phyloP scores from a whole-genome alignment of 148 eudicot genomes.

The Euryodendron excelsum region DNA sequence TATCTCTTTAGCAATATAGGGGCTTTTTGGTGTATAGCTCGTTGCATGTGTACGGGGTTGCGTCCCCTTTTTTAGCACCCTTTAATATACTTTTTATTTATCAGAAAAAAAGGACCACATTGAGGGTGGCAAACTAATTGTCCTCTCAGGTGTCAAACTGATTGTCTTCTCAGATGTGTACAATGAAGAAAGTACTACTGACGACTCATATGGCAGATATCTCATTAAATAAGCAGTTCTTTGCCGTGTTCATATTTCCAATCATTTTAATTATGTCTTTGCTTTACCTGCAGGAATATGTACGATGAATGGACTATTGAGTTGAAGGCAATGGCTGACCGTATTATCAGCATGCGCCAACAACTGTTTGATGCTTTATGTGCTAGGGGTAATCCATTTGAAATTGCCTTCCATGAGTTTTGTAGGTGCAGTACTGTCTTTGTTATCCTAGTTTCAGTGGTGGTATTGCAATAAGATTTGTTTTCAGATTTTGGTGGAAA shows the following conservation, averaged over 20 bases:
- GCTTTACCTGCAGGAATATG: conserved; percentile 54
- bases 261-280: neutral
- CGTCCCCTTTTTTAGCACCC: too few relatives aligned
- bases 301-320: conserved; percentile 87
- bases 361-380: conserved; percentile 78
- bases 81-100: too few relatives aligned
- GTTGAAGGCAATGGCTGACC: conserved; percentile 99
- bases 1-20: too few relatives aligned
- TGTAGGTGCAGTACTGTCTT: neutral
- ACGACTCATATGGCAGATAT: neutral
- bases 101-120: too few relatives aligned
- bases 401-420: neutral
- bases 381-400: conserved; percentile 53
- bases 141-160: too few relatives aligned
- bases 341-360: conserved; percentile 89
- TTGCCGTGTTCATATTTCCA: neutral
- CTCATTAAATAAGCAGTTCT: neutral
- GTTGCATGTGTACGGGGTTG: too few relatives aligned
- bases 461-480: neutral
- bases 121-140: neutral
- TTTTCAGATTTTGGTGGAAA: neutral
- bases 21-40: too few relatives aligned
- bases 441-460: neutral
- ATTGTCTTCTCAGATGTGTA: neutral
- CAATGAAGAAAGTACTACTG: neutral